phyloP scores from a whole-genome alignment of 2,329 filamentous ascomycete genomes.

The Ophiocordyceps camponoti-rufipedis region DNA sequence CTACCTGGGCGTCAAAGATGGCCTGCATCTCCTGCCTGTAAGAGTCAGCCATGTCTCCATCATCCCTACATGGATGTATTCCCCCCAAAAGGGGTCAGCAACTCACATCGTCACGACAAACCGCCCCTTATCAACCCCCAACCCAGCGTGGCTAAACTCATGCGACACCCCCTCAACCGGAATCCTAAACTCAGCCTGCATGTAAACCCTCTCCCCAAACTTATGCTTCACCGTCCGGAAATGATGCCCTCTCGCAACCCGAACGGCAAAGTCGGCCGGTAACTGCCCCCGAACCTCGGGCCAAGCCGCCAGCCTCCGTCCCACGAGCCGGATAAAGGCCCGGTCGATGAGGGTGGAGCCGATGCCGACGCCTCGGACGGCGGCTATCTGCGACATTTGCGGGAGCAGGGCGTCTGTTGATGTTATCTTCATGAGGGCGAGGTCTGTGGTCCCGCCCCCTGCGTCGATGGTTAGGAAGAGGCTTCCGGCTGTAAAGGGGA shows the following conservation, averaged over 20 bases:
- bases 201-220: constrained; percentile 25
- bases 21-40: constrained; percentile 21
- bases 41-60: neutral
- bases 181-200: constrained; percentile 20
- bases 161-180: constrained; percentile 23
- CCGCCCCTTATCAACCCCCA: constrained; percentile 20
- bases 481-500: constrained; percentile 17
- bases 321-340: constrained; percentile 20
- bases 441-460: constrained; percentile 27
- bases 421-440: constrained; percentile 23
- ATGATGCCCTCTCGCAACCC: constrained; percentile 18
- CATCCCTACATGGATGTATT: too few relatives aligned
- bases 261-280: constrained; percentile 16
- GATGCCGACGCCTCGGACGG: constrained; percentile 25
- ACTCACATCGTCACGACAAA: constrained; percentile 20
- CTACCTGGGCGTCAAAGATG: constrained; percentile 23
- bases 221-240: constrained; percentile 20
- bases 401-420: constrained; percentile 10
- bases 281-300: constrained; percentile 16
- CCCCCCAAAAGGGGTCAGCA: neutral
- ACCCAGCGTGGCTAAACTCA: constrained; percentile 17
- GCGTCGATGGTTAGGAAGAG: constrained; percentile 26
- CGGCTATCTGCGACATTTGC: constrained; percentile 15
- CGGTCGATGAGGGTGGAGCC: constrained; percentile 27
- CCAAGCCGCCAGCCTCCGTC: constrained; percentile 15